Conservation (phyloP, 1,139 yeast genomes). For the Nakaseomyces nivariensis region DNA sequence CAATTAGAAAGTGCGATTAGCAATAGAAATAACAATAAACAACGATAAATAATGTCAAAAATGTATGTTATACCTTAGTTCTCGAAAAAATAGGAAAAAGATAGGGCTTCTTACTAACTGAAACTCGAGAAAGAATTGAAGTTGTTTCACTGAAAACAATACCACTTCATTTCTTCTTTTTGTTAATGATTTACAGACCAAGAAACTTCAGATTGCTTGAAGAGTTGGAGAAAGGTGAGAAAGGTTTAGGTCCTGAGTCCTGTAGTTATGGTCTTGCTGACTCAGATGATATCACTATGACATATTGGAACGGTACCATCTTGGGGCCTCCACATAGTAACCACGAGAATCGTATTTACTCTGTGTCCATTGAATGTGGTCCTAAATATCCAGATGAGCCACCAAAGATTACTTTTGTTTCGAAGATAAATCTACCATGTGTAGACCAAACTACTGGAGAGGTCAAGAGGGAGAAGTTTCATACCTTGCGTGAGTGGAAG, state of each 20-base stretch:
- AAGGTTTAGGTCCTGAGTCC: conserved; percentile 93
- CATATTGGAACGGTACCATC: conserved; percentile 92
- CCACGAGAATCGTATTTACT: conserved; percentile 90
- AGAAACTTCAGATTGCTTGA: conserved; percentile 88
- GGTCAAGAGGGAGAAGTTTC: conserved; percentile 52
- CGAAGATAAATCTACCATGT: conserved; percentile 84
- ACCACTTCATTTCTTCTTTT: not conserved
- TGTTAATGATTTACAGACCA: conserved; percentile 41
- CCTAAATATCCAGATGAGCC: conserved; percentile 81
- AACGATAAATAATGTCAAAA: conserved; percentile 28
- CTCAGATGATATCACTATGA: conserved; percentile 84
- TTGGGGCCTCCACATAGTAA: conserved; percentile 93
- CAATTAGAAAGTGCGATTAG: not conserved
- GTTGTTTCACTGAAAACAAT: too few species aligned
- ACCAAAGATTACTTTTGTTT: conserved; percentile 68
- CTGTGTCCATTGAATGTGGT: conserved; percentile 73
- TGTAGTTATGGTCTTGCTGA: conserved; percentile 88
- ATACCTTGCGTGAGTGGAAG: conserved; percentile 75
- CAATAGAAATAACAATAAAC: not conserved
- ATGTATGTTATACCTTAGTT: conserved; percentile 27
- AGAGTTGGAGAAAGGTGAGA: conserved; percentile 96
- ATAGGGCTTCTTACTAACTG: conserved; percentile 2
- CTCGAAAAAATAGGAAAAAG: too few species aligned
- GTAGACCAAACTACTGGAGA: conserved; percentile 60
- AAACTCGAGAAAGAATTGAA: too few species aligned